phyloP scores from a whole-genome alignment of 768 basidiomycete genomes.

The Kockovaella imperatae region DNA sequence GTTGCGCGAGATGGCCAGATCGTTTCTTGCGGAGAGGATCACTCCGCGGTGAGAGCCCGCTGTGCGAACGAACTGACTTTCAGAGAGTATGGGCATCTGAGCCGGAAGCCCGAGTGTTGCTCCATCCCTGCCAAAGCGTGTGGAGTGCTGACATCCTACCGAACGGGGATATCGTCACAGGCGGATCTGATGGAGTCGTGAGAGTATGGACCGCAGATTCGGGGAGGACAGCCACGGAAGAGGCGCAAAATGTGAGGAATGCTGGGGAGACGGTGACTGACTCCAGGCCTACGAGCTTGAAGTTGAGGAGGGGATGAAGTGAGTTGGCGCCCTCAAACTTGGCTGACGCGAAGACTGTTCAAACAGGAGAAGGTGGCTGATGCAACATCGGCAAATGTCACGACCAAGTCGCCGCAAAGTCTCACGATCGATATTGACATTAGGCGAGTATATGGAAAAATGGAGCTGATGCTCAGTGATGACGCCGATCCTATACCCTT shows the following conservation, averaged over 20 bases:
- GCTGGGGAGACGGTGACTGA: background rate
- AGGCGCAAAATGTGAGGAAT: slow-evolving; percentile 14
- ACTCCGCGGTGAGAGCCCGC: slow-evolving; percentile 24
- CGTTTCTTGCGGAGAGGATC: slow-evolving; percentile 40
- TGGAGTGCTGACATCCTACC: slow-evolving; percentile 37
- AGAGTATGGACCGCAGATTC: slow-evolving; percentile 30
- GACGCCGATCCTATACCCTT: slow-evolving; percentile 30
- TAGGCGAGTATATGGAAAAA: slow-evolving; percentile 10
- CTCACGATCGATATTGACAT: slow-evolving; percentile 36
- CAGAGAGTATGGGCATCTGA: slow-evolving; percentile 9
- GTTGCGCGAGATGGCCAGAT: slow-evolving; percentile 8
- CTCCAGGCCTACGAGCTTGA: slow-evolving; percentile 16
- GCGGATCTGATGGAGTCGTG: slow-evolving; percentile 31
- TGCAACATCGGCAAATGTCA: background rate
- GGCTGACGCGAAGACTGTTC: too few species aligned
- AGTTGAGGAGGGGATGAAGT: slow-evolving; percentile 12
- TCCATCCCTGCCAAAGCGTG: slow-evolving; percentile 41
- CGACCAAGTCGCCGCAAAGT: background rate
- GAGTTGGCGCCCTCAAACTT: too few species aligned
- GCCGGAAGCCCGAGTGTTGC: slow-evolving; percentile 29
- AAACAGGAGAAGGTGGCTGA: background rate
- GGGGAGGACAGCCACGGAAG: slow-evolving; percentile 11
- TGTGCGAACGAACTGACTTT: background rate
- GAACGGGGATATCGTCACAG: slow-evolving; percentile 40
- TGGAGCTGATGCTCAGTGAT: slow-evolving; percentile 16